Base-by-base conservation (phyloP, 768 basidiomycete genomes). In the Hortiboletus flavorubellus region DNA sequence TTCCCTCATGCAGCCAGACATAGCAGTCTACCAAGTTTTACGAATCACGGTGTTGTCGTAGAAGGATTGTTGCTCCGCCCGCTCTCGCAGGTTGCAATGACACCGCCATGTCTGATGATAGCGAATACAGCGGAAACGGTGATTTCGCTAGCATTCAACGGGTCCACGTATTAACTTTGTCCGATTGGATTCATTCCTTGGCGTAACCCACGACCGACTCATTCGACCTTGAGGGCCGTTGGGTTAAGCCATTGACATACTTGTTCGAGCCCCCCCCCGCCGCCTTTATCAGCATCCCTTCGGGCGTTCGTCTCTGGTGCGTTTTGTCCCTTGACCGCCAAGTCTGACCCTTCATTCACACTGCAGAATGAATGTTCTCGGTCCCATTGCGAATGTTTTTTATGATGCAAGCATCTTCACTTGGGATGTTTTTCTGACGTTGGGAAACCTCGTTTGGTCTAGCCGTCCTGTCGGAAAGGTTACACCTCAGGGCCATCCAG, bases 401-500 rank as follows among this genome's bases (percentile, higher is more conserved):
- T 54, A 43, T 12, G 37, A 34, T 43, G 33, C 46, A 16, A 4
- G 46, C 15, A 35, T 55, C 7, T 14, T 60, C 0, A 29, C 46
- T 15, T 63, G 54, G 62, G 62, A 61, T 15, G 0, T 63, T 44
- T 18, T 64, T 23, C 26, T 61, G 49, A 53, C 59, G 5, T 12
- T 63, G 4, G 62, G 58, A 33, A 64, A 57, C 37, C 23, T 64
- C 8, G 46, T 63, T 21, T 46, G 37, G 7, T 12, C 38, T 10
- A 57, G 34, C 16, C 74, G 75, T 12, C 76, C 75, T 31, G 68
- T 75, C 8, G 86, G 86, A 3, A 68, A 75, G 16, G 82, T 87
- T 21, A 79, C 78, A 0, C 81, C 79, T 12, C 65, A 68, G 35
- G 82, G 82, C 2, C 70, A 76, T 44, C 78, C 81, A 8, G 86